Conservation (phyloP, 2,329 filamentous ascomycete genomes). For the Xylariales sp. region DNA sequence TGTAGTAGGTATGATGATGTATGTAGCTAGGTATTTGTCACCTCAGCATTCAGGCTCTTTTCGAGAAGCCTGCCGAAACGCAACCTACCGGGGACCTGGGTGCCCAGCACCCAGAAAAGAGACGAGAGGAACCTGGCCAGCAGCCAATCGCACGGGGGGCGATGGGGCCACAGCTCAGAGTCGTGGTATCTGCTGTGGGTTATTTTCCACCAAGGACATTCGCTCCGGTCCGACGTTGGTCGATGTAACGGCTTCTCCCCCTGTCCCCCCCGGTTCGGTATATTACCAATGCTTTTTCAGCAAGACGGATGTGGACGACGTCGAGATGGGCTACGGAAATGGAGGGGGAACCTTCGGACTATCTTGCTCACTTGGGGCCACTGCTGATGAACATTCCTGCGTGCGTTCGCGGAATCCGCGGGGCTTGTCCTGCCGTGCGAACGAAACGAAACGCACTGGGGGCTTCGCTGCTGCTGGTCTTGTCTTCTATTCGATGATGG, state of each 20-base stretch:
- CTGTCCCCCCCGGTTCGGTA: background rate
- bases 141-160: constrained; percentile 18
- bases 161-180: constrained; percentile 3
- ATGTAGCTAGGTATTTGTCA: constrained; percentile 28
- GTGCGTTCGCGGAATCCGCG: constrained; percentile 9
- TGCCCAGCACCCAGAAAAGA: constrained; percentile 6
- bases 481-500: background rate
- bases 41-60: constrained; percentile 37
- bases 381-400: background rate
- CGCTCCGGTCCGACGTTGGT: background rate
- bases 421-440: constrained; percentile 17
- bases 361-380: no score
- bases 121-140: constrained; percentile 10
- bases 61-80: constrained; percentile 19
- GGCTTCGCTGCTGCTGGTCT: background rate
- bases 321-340: constrained; percentile 8
- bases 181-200: constrained; percentile 5
- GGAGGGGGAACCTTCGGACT: background rate
- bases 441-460: background rate
- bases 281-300: constrained; percentile 32
- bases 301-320: background rate
- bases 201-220: constrained; percentile 25
- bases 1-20: no score
- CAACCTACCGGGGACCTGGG: constrained; percentile 13
- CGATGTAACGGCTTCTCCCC: constrained; percentile 7